These are phyloP conservation scores for Exophiala aquamarina DNA, from an alignment of 2,329 filamentous ascomycete genomes.

Conservation along the genomic window DNA sequence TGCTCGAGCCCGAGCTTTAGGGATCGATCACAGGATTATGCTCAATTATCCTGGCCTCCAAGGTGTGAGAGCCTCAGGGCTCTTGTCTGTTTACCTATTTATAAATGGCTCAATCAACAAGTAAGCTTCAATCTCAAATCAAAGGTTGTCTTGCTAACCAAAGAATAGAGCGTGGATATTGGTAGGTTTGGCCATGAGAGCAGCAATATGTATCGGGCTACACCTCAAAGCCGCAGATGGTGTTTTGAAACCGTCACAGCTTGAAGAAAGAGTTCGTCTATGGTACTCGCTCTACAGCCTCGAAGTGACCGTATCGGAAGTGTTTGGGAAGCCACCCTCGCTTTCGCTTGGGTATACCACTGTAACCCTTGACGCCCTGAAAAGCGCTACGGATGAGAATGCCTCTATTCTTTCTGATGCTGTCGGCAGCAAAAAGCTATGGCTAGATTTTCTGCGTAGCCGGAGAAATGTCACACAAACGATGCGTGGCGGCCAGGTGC, in stretches of 20 bases:
- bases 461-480: neutral
- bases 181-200: conserved; percentile 28
- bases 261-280: neutral
- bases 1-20: conserved; percentile 27
- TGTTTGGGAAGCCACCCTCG: neutral
- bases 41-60: conserved; percentile 28
- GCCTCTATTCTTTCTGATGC: neutral
- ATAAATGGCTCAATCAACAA: conserved; percentile 29
- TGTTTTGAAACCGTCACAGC: neutral
- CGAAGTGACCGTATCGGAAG: conserved; percentile 1
- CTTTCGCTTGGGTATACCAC: neutral
- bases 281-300: conserved; percentile 3
- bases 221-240: neutral
- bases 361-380: neutral
- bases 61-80: conserved; percentile 27
- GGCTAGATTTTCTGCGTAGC: neutral
- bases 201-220: conserved; percentile 23
- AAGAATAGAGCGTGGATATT: conserved; percentile 29
- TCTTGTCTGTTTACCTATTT: conserved; percentile 23
- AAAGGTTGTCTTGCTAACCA: neutral
- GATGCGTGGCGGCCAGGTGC: too few species aligned
- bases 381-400: neutral
- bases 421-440: neutral
- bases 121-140: conserved; percentile 13
- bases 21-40: conserved; percentile 27